Percentiles rank a stretch among this genome's conserved stretches.
Conservation (phyloP, 352 stramenopile species). For the Phytophthora fragariaefolia region DNA sequence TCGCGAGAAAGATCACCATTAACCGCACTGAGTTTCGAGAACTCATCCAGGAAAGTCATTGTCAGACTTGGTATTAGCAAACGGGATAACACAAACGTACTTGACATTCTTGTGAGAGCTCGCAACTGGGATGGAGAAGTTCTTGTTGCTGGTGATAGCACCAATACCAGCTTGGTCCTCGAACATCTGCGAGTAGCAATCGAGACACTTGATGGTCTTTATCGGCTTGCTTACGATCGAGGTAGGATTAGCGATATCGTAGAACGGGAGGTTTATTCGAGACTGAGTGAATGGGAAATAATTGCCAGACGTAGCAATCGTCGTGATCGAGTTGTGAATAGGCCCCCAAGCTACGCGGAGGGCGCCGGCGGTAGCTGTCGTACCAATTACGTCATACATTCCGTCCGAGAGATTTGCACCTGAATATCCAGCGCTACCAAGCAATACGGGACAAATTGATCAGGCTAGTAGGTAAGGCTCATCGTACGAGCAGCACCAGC, state of each 20-base stretch:
- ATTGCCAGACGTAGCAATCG: background rate
- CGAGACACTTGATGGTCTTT: slow-evolving; percentile 28
- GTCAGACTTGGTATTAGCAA: background rate
- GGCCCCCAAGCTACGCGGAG: background rate
- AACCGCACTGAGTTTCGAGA: background rate
- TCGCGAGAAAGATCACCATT: slow-evolving; percentile 32
- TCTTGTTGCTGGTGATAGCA: slow-evolving; percentile 14
- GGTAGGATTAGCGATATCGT: slow-evolving; percentile 34
- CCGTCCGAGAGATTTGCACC: background rate
- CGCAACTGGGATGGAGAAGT: background rate
- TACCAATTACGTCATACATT: background rate
- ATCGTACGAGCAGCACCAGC: background rate
- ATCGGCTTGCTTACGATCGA: slow-evolving; percentile 33
- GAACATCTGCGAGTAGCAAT: slow-evolving; percentile 34
- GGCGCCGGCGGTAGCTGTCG: fast-evolving
- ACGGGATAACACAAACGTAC: background rate
- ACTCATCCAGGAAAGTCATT: slow-evolving; percentile 3
- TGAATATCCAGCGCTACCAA: background rate
- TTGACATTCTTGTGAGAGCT: background rate
- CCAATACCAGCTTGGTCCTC: slow-evolving; percentile 22
- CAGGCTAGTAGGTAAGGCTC: background rate
- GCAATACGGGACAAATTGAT: background rate
- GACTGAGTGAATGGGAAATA: background rate
- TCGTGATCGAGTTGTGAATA: background rate
- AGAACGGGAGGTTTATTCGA: slow-evolving; percentile 31